These are phyloP conservation scores for Pittosporum tobira DNA, from an alignment of 129 eudicot genomes.

Conservation along the genomic window DNA sequence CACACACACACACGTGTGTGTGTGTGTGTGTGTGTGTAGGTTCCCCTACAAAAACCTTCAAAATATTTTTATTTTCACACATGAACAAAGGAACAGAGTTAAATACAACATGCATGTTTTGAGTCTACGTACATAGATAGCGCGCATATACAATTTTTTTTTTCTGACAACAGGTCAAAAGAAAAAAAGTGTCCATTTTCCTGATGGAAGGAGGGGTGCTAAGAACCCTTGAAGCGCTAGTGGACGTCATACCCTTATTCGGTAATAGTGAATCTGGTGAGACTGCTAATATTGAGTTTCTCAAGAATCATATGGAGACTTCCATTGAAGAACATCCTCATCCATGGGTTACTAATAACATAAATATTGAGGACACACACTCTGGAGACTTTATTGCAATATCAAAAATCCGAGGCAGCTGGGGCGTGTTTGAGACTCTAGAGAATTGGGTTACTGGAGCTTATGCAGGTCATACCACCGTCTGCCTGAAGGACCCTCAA, in stretches of 20 bases:
- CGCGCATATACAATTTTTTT: too few species aligned
- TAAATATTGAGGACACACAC: constrained; percentile 57
- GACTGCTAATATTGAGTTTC: constrained; percentile 63
- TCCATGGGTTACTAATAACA: constrained; percentile 75
- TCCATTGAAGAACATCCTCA: constrained; percentile 62
- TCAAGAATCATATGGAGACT: constrained; percentile 71
- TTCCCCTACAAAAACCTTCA: too few species aligned
- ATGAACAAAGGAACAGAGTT: too few species aligned
- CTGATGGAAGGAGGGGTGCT: constrained; percentile 86
- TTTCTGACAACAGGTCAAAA: constrained; percentile 47
- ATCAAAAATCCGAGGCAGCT: constrained; percentile 80
- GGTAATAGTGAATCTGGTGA: constrained; percentile 77
- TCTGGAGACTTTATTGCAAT: constrained; percentile 85
- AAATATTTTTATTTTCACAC: too few species aligned
- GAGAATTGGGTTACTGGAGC: constrained; percentile 96
- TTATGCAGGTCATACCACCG: constrained; percentile 82
- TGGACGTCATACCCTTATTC: constrained; percentile 81
- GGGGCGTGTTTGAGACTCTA: constrained; percentile 93
- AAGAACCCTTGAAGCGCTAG: constrained; percentile 70
- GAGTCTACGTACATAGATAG: too few species aligned
- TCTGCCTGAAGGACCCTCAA: constrained; percentile 74
- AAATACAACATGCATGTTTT: too few species aligned
- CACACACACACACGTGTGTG: too few species aligned
- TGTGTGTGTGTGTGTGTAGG: too few species aligned
- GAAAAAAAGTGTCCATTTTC: constrained; percentile 65